Evolutionary conservation across 2,329 filamentous ascomycete species (phyloP).

Genomic region (Fusarium neocosmosporiellum): DNA sequence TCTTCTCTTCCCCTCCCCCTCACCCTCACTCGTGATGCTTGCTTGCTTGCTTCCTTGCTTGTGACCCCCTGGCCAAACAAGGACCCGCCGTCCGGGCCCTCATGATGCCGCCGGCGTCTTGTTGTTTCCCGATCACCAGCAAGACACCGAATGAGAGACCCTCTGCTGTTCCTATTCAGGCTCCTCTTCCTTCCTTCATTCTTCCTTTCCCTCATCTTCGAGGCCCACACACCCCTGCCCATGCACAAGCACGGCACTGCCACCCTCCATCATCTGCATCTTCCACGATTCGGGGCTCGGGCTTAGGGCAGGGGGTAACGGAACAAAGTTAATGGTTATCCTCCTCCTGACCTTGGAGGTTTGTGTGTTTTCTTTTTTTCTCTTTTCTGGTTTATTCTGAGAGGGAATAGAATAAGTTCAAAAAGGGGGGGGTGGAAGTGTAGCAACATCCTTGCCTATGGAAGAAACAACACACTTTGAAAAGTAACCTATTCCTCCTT

Average conservation of each 20-base stretch:
- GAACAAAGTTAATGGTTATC: background rate
- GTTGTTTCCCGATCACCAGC: constrained; percentile 5
- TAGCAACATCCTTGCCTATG: background rate
- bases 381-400: background rate
- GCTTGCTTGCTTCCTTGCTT: background rate
- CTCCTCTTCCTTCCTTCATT: background rate
- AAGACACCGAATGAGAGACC: background rate
- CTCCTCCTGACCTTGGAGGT: background rate
- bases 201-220: constrained; percentile 1
- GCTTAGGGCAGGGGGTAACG: constrained; percentile 7
- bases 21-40: background rate
- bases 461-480: constrained; percentile 18
- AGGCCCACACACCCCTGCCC: constrained; percentile 32
- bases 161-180: background rate
- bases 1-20: background rate
- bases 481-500: constrained; percentile 15
- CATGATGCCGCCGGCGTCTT: background rate
- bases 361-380: background rate
- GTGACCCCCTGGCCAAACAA: background rate
- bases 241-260: constrained; percentile 36
- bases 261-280: constrained; percentile 33
- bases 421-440: background rate
- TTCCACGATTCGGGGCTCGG: constrained; percentile 14
- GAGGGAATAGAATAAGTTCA: background rate
- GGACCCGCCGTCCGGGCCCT: background rate